These are phyloP conservation scores for Trichoderma afroharzianum DNA, from an alignment of 2,329 filamentous ascomycete genomes.

Conservation along the genomic window DNA sequence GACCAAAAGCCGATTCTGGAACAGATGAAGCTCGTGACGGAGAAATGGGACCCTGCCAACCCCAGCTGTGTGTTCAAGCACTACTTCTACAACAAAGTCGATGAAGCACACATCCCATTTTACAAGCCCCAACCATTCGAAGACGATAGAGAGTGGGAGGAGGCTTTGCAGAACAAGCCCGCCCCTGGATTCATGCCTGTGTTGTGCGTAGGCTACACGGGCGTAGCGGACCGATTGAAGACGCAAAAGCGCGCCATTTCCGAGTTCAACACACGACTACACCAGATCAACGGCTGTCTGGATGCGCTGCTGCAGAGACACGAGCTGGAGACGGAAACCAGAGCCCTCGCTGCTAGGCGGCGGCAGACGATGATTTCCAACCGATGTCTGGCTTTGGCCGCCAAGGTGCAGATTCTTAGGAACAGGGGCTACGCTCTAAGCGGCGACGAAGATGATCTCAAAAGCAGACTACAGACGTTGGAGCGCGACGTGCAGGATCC, in stretches of 20 bases:
- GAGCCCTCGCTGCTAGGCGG: conserved; percentile 67
- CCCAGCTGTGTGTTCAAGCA: conserved; percentile 72
- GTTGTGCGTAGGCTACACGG: conserved; percentile 68
- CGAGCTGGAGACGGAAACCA: conserved; percentile 71
- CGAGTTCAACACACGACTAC: conserved; percentile 67
- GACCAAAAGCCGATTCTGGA: conserved; percentile 69
- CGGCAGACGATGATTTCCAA: conserved; percentile 70
- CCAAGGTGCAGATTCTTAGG: conserved; percentile 74
- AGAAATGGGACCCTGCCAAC: conserved; percentile 70
- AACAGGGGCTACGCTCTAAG: conserved; percentile 80
- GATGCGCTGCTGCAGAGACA: conserved; percentile 70
- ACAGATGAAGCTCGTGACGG: conserved; percentile 65
- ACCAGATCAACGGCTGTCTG: conserved; percentile 74
- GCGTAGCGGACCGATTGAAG: conserved; percentile 67
- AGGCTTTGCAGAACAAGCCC: conserved; percentile 76
- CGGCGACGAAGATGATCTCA: conserved; percentile 73
- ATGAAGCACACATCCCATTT: conserved; percentile 69
- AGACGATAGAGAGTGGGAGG: conserved; percentile 77
- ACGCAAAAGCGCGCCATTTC: conserved; percentile 67
- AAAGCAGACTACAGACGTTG: conserved; percentile 65
- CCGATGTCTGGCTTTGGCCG: conserved; percentile 69
- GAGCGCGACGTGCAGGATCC: conserved; percentile 72
- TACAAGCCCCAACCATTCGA: conserved; percentile 68
- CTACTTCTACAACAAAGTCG: conserved; percentile 86
- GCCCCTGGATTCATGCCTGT: conserved; percentile 73